Conservation (phyloP, 768 basidiomycete species). For the Dacryopinax spathularia region DNA sequence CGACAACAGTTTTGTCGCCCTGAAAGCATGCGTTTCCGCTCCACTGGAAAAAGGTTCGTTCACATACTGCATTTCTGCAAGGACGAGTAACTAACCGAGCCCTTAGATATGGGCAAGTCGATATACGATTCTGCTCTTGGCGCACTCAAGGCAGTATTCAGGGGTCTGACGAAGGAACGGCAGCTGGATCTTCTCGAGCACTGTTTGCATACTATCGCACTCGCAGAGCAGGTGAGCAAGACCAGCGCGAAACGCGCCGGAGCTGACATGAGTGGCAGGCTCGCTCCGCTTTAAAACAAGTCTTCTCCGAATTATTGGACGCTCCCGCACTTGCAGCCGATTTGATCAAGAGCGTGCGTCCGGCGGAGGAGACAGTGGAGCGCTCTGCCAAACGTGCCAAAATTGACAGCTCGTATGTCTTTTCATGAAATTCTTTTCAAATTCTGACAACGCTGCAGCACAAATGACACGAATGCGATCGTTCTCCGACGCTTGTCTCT, state of each 20-base stretch:
- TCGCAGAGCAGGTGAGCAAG: slow-evolving; percentile 10
- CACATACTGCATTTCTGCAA: not conserved
- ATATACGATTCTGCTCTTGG: not conserved
- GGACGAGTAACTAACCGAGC: not conserved
- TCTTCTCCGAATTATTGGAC: slow-evolving; percentile 25
- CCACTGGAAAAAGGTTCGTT: not conserved
- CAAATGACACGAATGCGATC: slow-evolving; percentile 25
- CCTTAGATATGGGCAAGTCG: not conserved
- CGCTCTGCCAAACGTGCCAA: slow-evolving; percentile 54
- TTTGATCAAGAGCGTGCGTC: slow-evolving; percentile 32
- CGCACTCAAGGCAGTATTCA: not conserved
- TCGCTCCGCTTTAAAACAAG: not conserved
- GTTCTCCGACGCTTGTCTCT: slow-evolving; percentile 38
- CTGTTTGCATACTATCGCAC: slow-evolving; percentile 34
- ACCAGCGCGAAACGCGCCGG: not conserved
- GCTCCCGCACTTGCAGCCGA: slow-evolving; percentile 29
- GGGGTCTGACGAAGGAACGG: slow-evolving; percentile 34
- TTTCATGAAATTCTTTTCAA: not conserved
- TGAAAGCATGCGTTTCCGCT: not conserved
- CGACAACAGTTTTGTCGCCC: not conserved
- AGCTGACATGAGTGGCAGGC: not conserved
- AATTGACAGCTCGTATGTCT: slow-evolving; percentile 36
- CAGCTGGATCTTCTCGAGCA: slow-evolving; percentile 41
- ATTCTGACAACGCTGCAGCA: not conserved
- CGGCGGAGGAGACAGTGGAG: slow-evolving; percentile 27